These are phyloP conservation scores for Xylaria telfairii DNA, from an alignment of 495 filamentous ascomycete species.

Conservation along the genomic window DNA sequence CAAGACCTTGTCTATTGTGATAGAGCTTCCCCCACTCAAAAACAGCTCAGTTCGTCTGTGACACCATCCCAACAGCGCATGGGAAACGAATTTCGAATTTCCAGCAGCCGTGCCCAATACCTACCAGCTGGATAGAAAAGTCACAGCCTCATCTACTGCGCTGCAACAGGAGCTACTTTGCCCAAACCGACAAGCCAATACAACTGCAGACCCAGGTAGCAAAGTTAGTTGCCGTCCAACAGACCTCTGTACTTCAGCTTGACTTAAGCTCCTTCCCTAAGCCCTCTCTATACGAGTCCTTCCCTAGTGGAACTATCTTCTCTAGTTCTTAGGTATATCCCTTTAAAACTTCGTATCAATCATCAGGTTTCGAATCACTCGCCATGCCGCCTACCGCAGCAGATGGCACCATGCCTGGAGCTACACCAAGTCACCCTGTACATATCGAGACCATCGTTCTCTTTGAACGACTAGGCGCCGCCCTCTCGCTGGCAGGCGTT, in stretches of 20 bases:
- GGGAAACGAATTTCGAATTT: not conserved
- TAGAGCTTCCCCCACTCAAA: not conserved
- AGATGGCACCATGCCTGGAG: not conserved
- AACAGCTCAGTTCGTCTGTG: not conserved
- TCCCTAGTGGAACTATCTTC: not conserved
- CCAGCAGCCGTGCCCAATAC: not conserved
- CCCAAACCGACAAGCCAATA: not conserved
- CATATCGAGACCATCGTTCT: constrained; percentile 44
- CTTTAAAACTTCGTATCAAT: not conserved
- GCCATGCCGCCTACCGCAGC: constrained; percentile 2
- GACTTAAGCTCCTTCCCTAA: not conserved
- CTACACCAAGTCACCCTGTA: not conserved
- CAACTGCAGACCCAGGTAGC: not conserved
- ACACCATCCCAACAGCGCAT: not conserved
- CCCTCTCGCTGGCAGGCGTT: constrained; percentile 71
- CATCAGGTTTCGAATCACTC: not conserved
- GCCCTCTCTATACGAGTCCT: not conserved
- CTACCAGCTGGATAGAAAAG: not conserved
- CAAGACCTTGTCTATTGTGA: not conserved
- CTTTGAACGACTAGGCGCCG: constrained; percentile 55
- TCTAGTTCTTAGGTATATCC: not conserved
- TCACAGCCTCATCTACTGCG: not conserved
- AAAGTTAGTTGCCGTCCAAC: not conserved
- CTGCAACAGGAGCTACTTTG: not conserved
- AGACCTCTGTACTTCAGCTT: not conserved